phyloP scores from a whole-genome alignment of 106 monocot species.

The Phalaenopsis aphrodite region DNA sequence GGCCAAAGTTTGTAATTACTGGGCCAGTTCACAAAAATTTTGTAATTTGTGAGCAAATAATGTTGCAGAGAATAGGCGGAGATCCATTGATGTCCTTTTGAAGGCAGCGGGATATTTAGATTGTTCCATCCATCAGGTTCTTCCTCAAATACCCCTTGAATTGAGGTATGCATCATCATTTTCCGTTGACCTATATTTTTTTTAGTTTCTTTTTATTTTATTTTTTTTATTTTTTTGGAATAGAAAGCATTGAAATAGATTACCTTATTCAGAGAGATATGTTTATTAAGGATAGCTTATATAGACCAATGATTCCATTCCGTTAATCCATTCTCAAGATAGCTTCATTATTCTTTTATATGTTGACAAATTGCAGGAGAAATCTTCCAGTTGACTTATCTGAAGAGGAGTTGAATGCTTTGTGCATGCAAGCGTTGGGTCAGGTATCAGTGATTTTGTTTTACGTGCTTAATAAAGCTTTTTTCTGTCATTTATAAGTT shows the following conservation, averaged over 20 bases:
- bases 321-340: not conserved
- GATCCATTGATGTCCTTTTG: conserved; percentile 58
- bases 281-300: not conserved
- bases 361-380: conserved; percentile 24
- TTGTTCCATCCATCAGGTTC: conserved; percentile 53
- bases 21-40: not conserved
- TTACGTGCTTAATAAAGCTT: not conserved
- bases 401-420: conserved; percentile 56
- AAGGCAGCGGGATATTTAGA: conserved; percentile 84
- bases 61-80: conserved; percentile 46
- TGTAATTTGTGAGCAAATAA: not conserved
- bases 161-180: conserved; percentile 28
- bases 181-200: not conserved
- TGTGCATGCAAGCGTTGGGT: conserved; percentile 75
- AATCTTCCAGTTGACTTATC: conserved; percentile 62
- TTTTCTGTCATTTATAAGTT: not conserved
- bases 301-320: not conserved
- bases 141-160: conserved; percentile 52
- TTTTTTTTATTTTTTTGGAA: not conserved
- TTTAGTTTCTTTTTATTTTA: no score
- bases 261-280: not conserved
- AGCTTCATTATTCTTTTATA: not conserved
- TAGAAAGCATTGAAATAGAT: not conserved
- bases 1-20: not conserved
- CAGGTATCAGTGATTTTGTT: conserved; percentile 43